phyloP scores from a whole-genome alignment of 768 basidiomycete genomes.

The Suillus tomentosus region DNA sequence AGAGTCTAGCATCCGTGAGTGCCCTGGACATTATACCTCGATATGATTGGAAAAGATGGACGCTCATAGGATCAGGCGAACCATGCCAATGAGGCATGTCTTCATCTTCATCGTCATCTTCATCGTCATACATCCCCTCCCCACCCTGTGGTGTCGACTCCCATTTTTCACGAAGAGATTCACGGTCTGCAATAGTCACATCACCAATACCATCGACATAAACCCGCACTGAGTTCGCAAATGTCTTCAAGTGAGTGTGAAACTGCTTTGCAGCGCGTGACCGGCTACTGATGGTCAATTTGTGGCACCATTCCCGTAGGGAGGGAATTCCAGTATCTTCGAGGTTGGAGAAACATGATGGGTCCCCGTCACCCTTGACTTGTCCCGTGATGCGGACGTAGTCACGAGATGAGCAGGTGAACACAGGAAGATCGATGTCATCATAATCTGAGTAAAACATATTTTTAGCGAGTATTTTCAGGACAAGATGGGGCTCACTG shows the following conservation, averaged over 20 bases:
- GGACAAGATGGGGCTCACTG: slow-evolving; percentile 35
- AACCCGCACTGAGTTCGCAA: slow-evolving; percentile 46
- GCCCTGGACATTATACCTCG: neutral
- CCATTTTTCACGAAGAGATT: slow-evolving; percentile 51
- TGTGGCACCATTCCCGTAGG: slow-evolving; percentile 59
- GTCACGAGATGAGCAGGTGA: slow-evolving; percentile 62
- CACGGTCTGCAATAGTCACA: slow-evolving; percentile 54
- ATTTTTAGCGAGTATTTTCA: neutral
- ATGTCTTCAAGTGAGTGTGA: slow-evolving; percentile 48
- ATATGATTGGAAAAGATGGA: neutral
- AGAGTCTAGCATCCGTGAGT: neutral
- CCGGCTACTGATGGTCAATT: slow-evolving; percentile 54
- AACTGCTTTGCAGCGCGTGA: slow-evolving; percentile 47
- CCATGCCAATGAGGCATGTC: slow-evolving; percentile 17
- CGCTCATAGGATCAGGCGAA: slow-evolving; percentile 3
- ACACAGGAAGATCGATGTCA: slow-evolving; percentile 61
- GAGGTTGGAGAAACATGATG: slow-evolving; percentile 54
- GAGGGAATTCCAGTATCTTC: slow-evolving; percentile 58
- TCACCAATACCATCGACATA: slow-evolving; percentile 55
- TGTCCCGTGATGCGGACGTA: slow-evolving; percentile 61
- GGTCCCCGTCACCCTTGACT: slow-evolving; percentile 60
- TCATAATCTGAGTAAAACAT: slow-evolving; percentile 48
- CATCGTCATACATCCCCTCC: slow-evolving; percentile 26
- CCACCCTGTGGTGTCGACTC: slow-evolving; percentile 41
- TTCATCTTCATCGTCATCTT: slow-evolving; percentile 16